Base-by-base conservation (phyloP, 1,284 basidiomycete species). In the Trichosporon sp. region DNA sequence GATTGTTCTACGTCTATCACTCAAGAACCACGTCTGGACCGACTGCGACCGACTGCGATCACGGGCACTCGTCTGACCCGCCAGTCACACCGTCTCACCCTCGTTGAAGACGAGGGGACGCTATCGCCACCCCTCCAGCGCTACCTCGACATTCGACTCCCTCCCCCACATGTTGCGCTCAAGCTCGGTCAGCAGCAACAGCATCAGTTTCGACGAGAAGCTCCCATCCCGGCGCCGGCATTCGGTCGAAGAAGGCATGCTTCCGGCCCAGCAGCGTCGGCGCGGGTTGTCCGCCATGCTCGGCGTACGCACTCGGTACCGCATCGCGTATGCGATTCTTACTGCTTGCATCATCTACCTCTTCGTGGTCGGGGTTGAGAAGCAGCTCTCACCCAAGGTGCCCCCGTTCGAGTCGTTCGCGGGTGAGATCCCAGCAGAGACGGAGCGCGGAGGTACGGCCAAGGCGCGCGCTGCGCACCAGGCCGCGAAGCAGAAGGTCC, bases 331-430 rank as follows among this genome's bases (percentile, higher is more conserved):
- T 35, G 59, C 32, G 59, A 37, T 63, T 12, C 32, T 35, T 1
- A 21, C 59, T 2, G 59, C 59, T 16, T 63, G 31, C 16, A 35
- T 35, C 31, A 63, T 63, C 59, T 63, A 63, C 16, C 31, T 63
- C 16, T 63, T 63, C 31, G 59, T 63, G 40, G 14, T 66, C 65
- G 21, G 37, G 14, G 14, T 26, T 3, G 43, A 43, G 26, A 14
- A 11, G 21, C 38, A 40, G 40, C 16, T 46, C 8, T 14, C 38
- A 4, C 10, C 19, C 10, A 16, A 2, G 14, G 35, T n/a, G 16
- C 43, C 43, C 5, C 7, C 43, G 16, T 46, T 46, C 51, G 51
- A 54, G 51, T 54, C 51, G 1, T 54, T 54, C 51, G n/a, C 35
- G 3, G 63, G 63, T 11, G 43, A 46, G 43, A 46, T 46, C 43